Percentiles rank a stretch among this genome's conserved stretches.
Evolutionary conservation across 345 rosid genomes (phyloP).

Genomic region (Eucalyptus pauciflora): DNA sequence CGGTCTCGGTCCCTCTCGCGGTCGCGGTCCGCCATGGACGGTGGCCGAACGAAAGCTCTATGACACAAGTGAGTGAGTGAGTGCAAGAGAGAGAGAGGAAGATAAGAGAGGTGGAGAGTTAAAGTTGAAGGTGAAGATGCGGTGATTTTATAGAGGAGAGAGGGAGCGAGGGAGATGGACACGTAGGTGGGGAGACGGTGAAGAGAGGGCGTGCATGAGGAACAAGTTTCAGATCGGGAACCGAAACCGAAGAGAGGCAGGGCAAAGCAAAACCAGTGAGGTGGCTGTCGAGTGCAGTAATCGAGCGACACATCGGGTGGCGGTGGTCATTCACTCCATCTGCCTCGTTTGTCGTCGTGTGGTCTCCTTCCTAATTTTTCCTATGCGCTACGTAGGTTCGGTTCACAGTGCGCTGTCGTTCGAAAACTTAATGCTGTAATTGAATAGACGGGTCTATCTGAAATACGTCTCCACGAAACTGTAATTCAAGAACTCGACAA

Average conservation of each 20-base stretch:
- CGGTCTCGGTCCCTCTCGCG: constrained; percentile 18
- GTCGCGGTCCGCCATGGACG: neutral
- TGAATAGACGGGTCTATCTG: neutral
- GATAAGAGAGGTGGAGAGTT: neutral
- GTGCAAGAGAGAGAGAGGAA: neutral
- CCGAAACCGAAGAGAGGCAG: neutral
- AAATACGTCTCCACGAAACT: neutral
- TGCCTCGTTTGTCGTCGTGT: neutral
- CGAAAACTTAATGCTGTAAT: neutral
- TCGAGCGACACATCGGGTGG: neutral
- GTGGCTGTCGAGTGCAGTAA: neutral
- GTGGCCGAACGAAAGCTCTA: neutral
- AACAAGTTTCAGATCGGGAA: neutral
- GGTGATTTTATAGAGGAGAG: neutral
- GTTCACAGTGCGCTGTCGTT: neutral
- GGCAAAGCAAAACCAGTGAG: neutral
- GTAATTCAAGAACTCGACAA: neutral
- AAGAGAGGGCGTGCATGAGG: constrained; percentile 2
- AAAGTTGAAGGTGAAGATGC: neutral
- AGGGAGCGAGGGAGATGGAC: neutral
- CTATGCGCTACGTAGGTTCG: neutral
- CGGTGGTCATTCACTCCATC: neutral
- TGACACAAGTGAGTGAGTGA: neutral
- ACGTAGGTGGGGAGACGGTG: constrained; percentile 4
- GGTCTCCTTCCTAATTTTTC: neutral